Conservation (phyloP, 139 green algal genomes). For the Volvox africanus region DNA sequence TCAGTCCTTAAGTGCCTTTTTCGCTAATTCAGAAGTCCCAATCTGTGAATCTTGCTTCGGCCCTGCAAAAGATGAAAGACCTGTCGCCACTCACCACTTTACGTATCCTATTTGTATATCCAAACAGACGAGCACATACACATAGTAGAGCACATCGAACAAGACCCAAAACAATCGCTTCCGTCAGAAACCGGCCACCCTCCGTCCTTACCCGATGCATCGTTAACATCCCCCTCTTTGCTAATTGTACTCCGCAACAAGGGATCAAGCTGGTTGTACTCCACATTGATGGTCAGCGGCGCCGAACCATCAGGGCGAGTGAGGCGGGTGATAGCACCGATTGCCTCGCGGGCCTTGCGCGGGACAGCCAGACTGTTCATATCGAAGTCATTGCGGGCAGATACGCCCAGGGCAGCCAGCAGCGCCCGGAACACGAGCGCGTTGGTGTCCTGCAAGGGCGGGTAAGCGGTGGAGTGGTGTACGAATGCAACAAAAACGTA, state of each 20-base stretch:
- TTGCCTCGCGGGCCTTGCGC: slow-evolving; percentile 93
- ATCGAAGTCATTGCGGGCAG: slow-evolving; percentile 80
- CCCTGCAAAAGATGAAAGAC: no score
- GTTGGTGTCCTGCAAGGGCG: slow-evolving; percentile 93
- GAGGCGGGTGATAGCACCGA: slow-evolving; percentile 89
- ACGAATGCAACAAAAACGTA: no score
- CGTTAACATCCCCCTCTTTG: slow-evolving; percentile 90
- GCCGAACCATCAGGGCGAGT: slow-evolving; percentile 8
- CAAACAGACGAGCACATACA: no score
- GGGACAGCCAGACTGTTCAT: slow-evolving; percentile 96
- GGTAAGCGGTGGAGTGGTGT: background rate
- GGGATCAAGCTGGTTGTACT: slow-evolving; percentile 99
- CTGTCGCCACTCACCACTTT: no score
- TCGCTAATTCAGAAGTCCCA: no score
- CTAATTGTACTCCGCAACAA: slow-evolving; percentile 86
- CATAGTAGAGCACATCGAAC: no score
- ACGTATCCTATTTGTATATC: no score
- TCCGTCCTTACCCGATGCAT: slow-evolving; percentile 63
- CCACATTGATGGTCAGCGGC: slow-evolving; percentile 96
- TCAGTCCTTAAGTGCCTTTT: no score
- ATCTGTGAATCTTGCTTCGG: no score
- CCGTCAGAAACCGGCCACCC: no score
- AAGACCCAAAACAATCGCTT: no score
- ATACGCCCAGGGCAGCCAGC: slow-evolving; percentile 88
- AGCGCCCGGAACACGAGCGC: slow-evolving; percentile 93